These are phyloP conservation scores for Marasmius fiardii DNA, from an alignment of 1,284 basidiomycete species.

Conservation along the genomic window DNA sequence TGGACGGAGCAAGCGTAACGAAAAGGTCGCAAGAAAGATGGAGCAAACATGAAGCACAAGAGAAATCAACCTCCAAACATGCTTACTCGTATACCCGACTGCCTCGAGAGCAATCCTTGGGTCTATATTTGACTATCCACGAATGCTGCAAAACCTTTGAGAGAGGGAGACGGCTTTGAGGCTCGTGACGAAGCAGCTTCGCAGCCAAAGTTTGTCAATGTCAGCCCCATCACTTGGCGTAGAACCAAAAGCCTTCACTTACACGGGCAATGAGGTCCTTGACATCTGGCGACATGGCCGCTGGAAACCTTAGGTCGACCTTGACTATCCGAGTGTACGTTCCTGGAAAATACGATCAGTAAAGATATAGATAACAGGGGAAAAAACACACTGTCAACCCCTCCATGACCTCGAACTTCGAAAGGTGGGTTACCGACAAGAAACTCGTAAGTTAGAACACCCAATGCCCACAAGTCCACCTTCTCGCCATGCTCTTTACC, in stretches of 20 bases:
- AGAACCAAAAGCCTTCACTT: constrained; percentile 4
- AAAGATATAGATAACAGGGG: constrained; percentile 4
- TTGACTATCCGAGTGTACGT: constrained; percentile 85
- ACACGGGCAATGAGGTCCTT: constrained; percentile 44
- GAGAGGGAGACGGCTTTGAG: constrained; percentile 80
- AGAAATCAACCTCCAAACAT: background rate
- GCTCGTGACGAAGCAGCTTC: constrained; percentile 87
- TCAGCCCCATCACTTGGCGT: background rate
- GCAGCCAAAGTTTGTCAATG: background rate
- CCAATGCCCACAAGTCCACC: constrained; percentile 98
- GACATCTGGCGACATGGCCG: constrained; percentile 31
- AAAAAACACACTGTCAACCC: constrained; percentile 64
- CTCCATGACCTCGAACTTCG: constrained; percentile 67
- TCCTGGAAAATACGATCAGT: constrained; percentile 40
- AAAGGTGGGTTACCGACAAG: constrained; percentile 92
- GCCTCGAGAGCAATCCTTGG: constrained; percentile 9
- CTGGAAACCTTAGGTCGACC: constrained; percentile 79
- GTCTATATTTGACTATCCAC: constrained; percentile 67
- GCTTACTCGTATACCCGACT: constrained; percentile 6
- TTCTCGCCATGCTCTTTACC: constrained; percentile 82
- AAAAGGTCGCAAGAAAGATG: too few relatives aligned
- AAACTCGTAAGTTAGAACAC: constrained; percentile 96
- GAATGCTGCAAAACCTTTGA: constrained; percentile 83
- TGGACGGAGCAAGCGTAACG: too few relatives aligned
- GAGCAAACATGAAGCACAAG: background rate